Evolutionary conservation across 768 basidiomycete genomes (phyloP), one percentile per base, ranked within the genome.

Genomic region (Trametes sanguinea): DNA sequence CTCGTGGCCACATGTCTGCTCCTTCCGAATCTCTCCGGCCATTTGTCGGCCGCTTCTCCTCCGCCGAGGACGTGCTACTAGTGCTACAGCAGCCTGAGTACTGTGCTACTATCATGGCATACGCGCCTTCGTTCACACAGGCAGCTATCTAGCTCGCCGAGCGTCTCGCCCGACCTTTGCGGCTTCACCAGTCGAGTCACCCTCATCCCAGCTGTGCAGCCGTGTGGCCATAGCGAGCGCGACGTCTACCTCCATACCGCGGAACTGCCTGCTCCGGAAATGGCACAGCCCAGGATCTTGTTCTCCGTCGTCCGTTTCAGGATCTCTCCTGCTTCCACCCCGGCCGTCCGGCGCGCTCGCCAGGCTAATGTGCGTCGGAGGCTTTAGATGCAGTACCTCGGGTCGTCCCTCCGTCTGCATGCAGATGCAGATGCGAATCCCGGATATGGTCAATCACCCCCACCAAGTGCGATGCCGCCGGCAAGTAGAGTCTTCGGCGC

Each of bases 301-400:
- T 57, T 40, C 40, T 29, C 50, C 27, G n/a, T 32, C n/a, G n/a
- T 30, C n/a, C 29, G 50, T 52, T 59, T 59, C 57, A 59, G 50
- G 47, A 50, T 22, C 22, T 27, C 50, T 14, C 33, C 11, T 50
- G 30, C 39, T 17, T 22, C 10, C 8, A n/a, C 40, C 35, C 57
- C 57, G 57, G 50, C 50, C 50, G 57, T 39, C 50, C 48, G 57
- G 40, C 43, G 40, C 48, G 50, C 40, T 13, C 10, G 30, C 35
- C 46, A 9, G 35, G 32, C 11, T 35, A 14, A 48, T 50, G 50
- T 59, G 57, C 42, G 37, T 1, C 56, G 57, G 57, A 14, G 30
- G n/a, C 43, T 59, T 27, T 59, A 51, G 50, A 42, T 48, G 56
- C 50, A 29, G n/a, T 17, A 35, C n/a, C 6, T 10, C 22, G 17